Base-by-base conservation (phyloP, 805 yeast species). In the Candida montana region DNA sequence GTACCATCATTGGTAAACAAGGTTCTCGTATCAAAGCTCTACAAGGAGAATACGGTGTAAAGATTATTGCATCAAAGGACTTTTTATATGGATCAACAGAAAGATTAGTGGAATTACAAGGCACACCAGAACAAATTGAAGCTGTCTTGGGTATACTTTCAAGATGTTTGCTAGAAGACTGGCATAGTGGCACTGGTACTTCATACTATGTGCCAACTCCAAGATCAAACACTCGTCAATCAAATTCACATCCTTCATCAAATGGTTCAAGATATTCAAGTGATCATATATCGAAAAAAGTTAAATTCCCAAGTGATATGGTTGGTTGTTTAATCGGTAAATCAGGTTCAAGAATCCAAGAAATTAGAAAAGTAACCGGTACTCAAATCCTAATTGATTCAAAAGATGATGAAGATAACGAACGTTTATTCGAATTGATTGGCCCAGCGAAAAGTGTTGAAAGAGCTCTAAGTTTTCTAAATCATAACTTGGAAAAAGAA, bases 271-370 rank as follows among this genome's bases (percentile, higher is more conserved):
- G 33, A 17, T 16, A 23, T 17, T 35, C 38, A 16, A 49, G 49
- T 7, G 46, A 41, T 12, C 48, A 33, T 19, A 28, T 53, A 15
- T 50, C 75, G 7, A 72, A 73, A 33, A 62, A 71, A 3, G 65
- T 79, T 16, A 67, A 75, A 23, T 83, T 87, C 57, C 87, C 95
- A 30, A 81, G 83, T 50, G 86, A 80, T 46, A 79, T 80, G 66
- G 95, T 89, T 34, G 96, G 96, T 33, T 91, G 95, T 38, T 70
- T 89, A 41, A 86, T 89, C 53, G 96, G 96, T 45, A 82, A 83
- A 51, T 79, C 81, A 49, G 96, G 96, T 31, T 68, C 85, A 23
- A 76, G 95, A 64, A 87, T 89, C 51, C 93, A 84, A 61, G 95
- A 89, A 47, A 82, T 89, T 38, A 75, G 96, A 53, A 78, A 83